Percentiles rank a stretch among this genome's conserved stretches.
Evolutionary conservation across 2,329 filamentous ascomycete species (phyloP).

Genomic region (Penicillium sp.): DNA sequence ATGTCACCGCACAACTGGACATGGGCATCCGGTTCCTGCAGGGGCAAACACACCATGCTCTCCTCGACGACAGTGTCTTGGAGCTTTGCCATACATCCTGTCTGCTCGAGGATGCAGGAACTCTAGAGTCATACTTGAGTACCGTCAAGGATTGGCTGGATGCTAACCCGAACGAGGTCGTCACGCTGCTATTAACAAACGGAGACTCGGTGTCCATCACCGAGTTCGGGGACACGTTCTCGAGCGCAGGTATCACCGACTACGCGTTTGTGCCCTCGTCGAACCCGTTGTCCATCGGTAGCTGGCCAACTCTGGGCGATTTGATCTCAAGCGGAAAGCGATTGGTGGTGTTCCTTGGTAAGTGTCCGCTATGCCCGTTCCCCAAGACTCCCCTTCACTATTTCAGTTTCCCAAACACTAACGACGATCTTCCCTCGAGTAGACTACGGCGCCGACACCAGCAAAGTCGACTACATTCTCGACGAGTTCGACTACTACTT

Average conservation of each 20-base stretch:
- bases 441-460: conserved; percentile 44
- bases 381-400: background rate
- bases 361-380: conserved; percentile 5
- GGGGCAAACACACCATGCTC: conserved; percentile 58
- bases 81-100: conserved; percentile 66
- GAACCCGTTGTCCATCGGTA: conserved; percentile 32
- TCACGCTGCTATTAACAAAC: conserved; percentile 64
- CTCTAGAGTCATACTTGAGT: conserved; percentile 54
- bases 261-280: conserved; percentile 40
- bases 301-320: conserved; percentile 46
- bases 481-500: conserved; percentile 47
- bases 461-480: conserved; percentile 42
- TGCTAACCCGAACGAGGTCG: conserved; percentile 57
- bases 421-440: background rate
- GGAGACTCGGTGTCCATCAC: conserved; percentile 45
- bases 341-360: conserved; percentile 46
- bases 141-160: conserved; percentile 62
- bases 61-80: conserved; percentile 48
- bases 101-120: conserved; percentile 57
- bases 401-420: background rate
- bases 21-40: conserved; percentile 64
- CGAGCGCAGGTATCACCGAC: conserved; percentile 29
- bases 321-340: conserved; percentile 44
- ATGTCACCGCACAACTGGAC: conserved; percentile 57
- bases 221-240: conserved; percentile 36